A percentile compares a stretch with the other conserved stretches of the same genome.
Evolutionary conservation across 139 green algal genomes (phyloP).

Genomic region (Tetradesmus obliquus): DNA sequence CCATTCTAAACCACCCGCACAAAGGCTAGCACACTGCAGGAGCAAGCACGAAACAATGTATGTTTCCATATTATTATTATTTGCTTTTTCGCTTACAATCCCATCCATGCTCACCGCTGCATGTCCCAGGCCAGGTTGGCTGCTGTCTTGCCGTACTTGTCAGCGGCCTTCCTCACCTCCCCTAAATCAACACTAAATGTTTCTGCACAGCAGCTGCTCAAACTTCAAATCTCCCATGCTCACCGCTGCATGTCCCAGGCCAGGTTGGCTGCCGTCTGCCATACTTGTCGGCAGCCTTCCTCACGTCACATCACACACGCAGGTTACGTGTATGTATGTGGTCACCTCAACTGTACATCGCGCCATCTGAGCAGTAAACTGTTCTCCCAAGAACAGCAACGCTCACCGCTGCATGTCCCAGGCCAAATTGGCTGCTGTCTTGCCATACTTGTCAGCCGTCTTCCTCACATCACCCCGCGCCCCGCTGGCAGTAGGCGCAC

Average conservation of each 20-base stretch:
- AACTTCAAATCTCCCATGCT: background rate
- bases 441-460: constrained; percentile 28
- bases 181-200: too few species aligned
- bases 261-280: constrained; percentile 23
- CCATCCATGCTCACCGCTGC: background rate
- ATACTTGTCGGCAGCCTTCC: background rate
- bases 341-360: too few species aligned
- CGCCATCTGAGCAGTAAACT: too few species aligned
- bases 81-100: background rate
- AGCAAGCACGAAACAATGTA: too few species aligned
- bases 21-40: too few species aligned
- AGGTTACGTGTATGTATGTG: too few species aligned
- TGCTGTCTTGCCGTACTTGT: constrained; percentile 35
- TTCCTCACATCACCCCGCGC: background rate
- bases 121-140: constrained; percentile 20
- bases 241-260: constrained; percentile 25
- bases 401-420: constrained; percentile 33
- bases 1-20: too few species aligned
- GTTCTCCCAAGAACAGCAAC: background rate
- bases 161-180: background rate
- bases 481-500: background rate
- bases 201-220: too few species aligned
- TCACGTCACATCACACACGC: too few species aligned
- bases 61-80: too few species aligned
- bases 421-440: constrained; percentile 27